These are phyloP conservation scores for Moricandia moricandioides DNA, from an alignment of 345 rosid genomes.

Conservation along the genomic window DNA sequence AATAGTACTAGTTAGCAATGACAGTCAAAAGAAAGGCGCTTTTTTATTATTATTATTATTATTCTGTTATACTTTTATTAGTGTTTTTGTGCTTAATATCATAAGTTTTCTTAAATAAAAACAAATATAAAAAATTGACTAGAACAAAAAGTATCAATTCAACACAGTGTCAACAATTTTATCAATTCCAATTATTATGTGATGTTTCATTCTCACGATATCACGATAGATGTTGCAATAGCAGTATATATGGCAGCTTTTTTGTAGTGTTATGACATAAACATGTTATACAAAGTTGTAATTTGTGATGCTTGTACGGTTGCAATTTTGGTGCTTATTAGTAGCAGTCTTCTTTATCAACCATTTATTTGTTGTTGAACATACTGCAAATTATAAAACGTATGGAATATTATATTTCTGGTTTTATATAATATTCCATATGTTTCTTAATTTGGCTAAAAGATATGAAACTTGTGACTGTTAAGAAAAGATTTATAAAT, in stretches of 20 bases:
- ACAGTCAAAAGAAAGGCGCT: constrained; percentile 21
- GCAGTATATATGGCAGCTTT: neutral
- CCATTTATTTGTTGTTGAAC: neutral
- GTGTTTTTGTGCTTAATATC: neutral
- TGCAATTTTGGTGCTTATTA: neutral
- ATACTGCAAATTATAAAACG: neutral
- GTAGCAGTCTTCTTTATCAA: neutral
- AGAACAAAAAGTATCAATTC: neutral
- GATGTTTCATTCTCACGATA: neutral
- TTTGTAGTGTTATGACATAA: constrained; percentile 13
- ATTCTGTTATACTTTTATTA: too few species aligned
- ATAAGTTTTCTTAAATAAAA: neutral
- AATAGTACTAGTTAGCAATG: neutral
- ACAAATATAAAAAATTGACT: neutral
- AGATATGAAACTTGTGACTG: neutral
- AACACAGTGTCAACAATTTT: neutral
- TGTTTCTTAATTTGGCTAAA: neutral
- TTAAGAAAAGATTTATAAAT: neutral
- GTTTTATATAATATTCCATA: too few species aligned
- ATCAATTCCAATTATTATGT: neutral
- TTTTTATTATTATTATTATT: too few species aligned
- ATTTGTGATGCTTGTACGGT: neutral
- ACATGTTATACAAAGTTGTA: neutral
- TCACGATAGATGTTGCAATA: neutral
- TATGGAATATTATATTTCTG: neutral